Percentiles rank a stretch among this genome's conserved stretches.
Evolutionary conservation across 75 land plant species (phyloP).

Genomic region (Isoetes taiwanensis): DNA sequence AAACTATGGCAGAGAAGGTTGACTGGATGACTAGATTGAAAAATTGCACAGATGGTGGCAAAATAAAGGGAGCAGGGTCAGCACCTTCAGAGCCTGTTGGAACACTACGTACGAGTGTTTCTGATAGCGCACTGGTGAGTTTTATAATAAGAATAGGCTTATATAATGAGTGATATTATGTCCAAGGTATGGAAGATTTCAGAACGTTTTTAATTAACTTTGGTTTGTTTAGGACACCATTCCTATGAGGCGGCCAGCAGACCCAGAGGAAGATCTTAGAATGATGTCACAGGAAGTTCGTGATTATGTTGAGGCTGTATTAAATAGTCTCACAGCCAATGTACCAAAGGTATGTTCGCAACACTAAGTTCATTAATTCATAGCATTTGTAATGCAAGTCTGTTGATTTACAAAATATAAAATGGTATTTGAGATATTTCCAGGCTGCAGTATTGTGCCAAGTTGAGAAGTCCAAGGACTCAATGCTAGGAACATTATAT

Average conservation of each 20-base stretch:
- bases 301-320: slow-evolving; percentile 96
- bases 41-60: slow-evolving; percentile 14
- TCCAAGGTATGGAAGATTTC: too few relatives aligned
- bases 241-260: slow-evolving; percentile 64
- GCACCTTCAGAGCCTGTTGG: too few relatives aligned
- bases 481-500: neutral
- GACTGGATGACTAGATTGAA: neutral
- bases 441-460: slow-evolving; percentile 1
- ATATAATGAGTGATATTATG: too few relatives aligned
- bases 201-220: too few relatives aligned
- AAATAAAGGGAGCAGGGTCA: slow-evolving; percentile 50
- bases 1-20: neutral
- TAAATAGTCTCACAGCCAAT: slow-evolving; percentile 94
- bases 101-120: too few relatives aligned
- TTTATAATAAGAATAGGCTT: too few relatives aligned
- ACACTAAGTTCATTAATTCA: neutral
- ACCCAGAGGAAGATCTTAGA: slow-evolving; percentile 94
- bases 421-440: neutral
- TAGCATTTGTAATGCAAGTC: too few relatives aligned
- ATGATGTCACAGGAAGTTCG: slow-evolving; percentile 99
- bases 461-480: slow-evolving; percentile 7
- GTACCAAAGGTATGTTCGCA: slow-evolving; percentile 66
- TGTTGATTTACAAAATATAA: too few relatives aligned
- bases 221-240: slow-evolving; percentile 52
- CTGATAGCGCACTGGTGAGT: too few relatives aligned